phyloP scores from a whole-genome alignment of 2,329 filamentous ascomycete genomes.

The Colletotrichum scovillei region DNA sequence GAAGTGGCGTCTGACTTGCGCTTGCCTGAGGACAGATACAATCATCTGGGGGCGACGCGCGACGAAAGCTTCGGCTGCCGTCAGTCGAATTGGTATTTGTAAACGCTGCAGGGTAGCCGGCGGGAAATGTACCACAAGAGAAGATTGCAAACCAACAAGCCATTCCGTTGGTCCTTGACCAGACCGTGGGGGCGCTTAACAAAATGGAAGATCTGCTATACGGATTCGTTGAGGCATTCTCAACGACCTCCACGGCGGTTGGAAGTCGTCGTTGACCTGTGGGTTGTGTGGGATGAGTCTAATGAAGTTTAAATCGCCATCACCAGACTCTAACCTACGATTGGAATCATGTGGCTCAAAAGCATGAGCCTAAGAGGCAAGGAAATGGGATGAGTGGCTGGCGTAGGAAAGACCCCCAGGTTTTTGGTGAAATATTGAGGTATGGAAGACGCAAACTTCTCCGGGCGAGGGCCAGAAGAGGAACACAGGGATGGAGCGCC shows the following conservation, averaged over 20 bases:
- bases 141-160: slow-evolving; percentile 38
- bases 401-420: no score
- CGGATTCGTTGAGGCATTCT: background rate
- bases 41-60: background rate
- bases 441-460: no score
- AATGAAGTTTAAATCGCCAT: background rate
- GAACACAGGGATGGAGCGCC: slow-evolving; percentile 1
- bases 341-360: background rate
- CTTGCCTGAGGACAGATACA: background rate
- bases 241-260: background rate
- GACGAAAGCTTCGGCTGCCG: slow-evolving; percentile 30
- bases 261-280: background rate
- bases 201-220: slow-evolving; percentile 1
- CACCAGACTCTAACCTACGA: background rate
- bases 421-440: no score
- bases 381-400: background rate
- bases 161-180: slow-evolving; percentile 38
- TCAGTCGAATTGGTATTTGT: slow-evolving; percentile 37
- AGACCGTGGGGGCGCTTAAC: slow-evolving; percentile 39
- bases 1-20: background rate
- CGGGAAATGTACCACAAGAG: slow-evolving; percentile 42
- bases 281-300: background rate
- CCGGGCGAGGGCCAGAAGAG: no score
- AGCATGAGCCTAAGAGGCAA: background rate
- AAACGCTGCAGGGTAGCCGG: slow-evolving; percentile 40